Evolutionary conservation across 1,284 basidiomycete genomes (phyloP), one percentile per base, ranked within the genome.

Genomic region (Entoloma clypeatum): DNA sequence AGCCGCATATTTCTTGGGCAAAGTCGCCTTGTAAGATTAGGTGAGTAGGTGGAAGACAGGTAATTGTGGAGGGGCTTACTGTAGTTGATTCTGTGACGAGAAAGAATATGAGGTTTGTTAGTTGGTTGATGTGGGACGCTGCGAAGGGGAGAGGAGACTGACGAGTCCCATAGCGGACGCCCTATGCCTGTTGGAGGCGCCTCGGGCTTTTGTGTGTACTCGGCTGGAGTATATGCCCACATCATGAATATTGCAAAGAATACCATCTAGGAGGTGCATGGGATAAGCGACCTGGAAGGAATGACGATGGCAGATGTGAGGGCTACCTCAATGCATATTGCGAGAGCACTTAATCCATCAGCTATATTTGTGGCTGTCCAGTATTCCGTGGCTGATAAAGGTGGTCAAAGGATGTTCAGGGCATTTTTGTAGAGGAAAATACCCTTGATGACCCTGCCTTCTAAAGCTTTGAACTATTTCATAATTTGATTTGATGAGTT

Each of bases 301-400:
- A 36, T 7, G 31, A 4, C 5, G 13, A 5, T 10, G 10, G 3
- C 14, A 43, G 22, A 10, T 36, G 29, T 19, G 38, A 35, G 18
- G 28, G n/a, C 5, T 45, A 86, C 86, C 73, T 94, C 92, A 32
- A 92, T 77, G 48, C 86, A 88, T 10, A 80, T 91, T 9, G 84
- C 68, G 10, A 95, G 70, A 0, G 92, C 89, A 46, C 81, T 86
- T 24, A 94, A 60, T 0, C 92, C 92, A 48, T 94, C 77, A 1
- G 88, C 74, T 41, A 94, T 76, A 53, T 89, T 89, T 2, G 80
- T 80, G 40, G 67, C 64, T 2, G 85, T 85, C 92, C 91, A 93
- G 56, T 82, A 91, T 41, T 75, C 32, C 0, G 86, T 89, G 14
- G 64, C 84, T 77, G 57, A 53, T 45, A 7, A 14, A 19, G 28